Evolutionary conservation across 352 stramenopile species (phyloP), one percentile per base, ranked within the genome.

Genomic region (Phytophthora pini): DNA sequence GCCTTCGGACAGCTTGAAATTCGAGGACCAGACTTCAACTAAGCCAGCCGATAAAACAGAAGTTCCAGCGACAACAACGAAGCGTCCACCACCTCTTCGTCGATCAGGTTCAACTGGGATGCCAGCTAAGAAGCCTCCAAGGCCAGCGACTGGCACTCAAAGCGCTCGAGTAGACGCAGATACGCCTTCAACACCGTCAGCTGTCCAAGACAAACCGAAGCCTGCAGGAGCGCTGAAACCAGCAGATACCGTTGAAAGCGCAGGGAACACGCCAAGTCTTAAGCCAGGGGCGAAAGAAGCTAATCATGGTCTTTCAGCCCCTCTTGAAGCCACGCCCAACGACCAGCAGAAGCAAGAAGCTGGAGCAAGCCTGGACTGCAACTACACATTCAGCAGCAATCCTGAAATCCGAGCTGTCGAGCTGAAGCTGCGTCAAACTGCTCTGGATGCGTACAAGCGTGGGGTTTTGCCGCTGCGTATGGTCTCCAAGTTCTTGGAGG

Each of bases 371-470:
- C 66, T 68, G 7, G 84, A 90, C 50, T 97, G 92, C 58, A 74
- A 79, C 7, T 97, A 97, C 61, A 50, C 86, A 4, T 97, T 96
- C 65, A 76, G 80, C 45, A 63, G 70, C 9, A 88, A 97, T 62
- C 87, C 89, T 3, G 85, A 90, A 47, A 85, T 93, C 38, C 84
- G 89, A 15, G 73, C 83, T 1, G 82, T 95, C 7, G 91, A 97
- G 69, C 79, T 96, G 43, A 97, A 97, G 63, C 49, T 97, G 6
- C 84, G 87, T 0, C 78, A 80, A 49, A 88, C 83, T 7, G 88
- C 82, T 4, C 52, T 92, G 1, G 84, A 90, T 31, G 74, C 92
- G 22, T 89, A 92, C 31, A 61, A 81, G 3, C 81, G 87, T 6
- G 88, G 90, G 0, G 67, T 93, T 12, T 52, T 95, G 11, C 87